phyloP scores from a whole-genome alignment of 176 grass and related monocot species.

The Bolboschoenus planiculmis region DNA sequence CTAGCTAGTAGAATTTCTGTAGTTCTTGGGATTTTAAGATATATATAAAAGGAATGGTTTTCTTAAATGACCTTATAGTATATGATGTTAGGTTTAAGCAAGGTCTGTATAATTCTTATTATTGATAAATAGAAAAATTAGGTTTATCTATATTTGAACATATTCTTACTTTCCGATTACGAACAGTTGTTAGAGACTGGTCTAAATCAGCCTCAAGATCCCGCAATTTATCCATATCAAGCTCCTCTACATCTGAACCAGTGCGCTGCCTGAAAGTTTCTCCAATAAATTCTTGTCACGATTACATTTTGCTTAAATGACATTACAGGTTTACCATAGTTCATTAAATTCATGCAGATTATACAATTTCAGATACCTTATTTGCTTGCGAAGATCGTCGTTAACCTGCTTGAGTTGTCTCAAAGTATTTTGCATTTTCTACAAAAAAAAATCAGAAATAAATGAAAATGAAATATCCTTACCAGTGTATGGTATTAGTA shows the following conservation, averaged over 20 bases:
- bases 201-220: constrained; percentile 88
- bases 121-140: background rate
- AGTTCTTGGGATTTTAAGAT: too few relatives aligned
- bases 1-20: background rate
- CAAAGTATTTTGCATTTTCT: constrained; percentile 93
- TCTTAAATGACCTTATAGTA: too few relatives aligned
- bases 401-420: constrained; percentile 96
- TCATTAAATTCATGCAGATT: background rate
- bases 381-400: constrained; percentile 72
- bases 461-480: too few relatives aligned
- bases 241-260: constrained; percentile 64
- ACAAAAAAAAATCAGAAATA: background rate
- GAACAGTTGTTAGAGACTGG: constrained; percentile 66
- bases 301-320: background rate
- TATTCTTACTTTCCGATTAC: constrained; percentile 53
- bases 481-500: too few relatives aligned
- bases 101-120: background rate
- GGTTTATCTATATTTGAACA: background rate
- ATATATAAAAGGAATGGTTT: too few relatives aligned
- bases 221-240: constrained; percentile 74
- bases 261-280: constrained; percentile 57
- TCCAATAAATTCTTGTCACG: background rate
- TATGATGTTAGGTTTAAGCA: background rate
- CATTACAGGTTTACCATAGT: background rate
- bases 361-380: constrained; percentile 39